Evolutionary conservation across 768 basidiomycete genomes (phyloP).

Genomic region (Cyathus striatus): DNA sequence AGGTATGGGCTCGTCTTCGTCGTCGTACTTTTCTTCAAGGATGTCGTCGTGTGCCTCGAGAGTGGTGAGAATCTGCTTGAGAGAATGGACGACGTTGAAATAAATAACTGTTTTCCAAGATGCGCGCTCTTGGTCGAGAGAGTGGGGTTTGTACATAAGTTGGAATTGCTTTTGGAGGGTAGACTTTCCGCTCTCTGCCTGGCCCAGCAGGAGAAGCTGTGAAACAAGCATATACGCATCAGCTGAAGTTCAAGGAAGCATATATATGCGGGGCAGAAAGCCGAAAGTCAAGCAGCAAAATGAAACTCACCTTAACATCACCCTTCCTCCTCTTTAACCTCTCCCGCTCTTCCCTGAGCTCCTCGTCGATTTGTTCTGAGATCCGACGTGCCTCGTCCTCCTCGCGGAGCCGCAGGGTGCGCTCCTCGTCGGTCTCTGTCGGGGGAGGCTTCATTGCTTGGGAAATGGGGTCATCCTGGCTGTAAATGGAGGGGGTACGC

Average conservation of each 20-base stretch:
- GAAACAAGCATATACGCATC: constrained; percentile 2
- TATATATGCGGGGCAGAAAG: constrained; percentile 5
- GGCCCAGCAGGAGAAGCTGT: constrained; percentile 70
- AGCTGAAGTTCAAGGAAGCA: constrained; percentile 31
- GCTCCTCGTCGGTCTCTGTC: constrained; percentile 63
- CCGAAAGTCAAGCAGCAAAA: neutral
- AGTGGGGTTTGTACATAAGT: constrained; percentile 73
- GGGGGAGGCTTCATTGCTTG: constrained; percentile 60
- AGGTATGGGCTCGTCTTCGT: constrained; percentile 33
- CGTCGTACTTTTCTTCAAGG: too few relatives aligned
- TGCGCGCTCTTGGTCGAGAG: constrained; percentile 61
- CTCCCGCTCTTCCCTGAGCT: constrained; percentile 67
- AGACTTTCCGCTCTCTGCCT: constrained; percentile 76
- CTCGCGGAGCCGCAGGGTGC: constrained; percentile 48
- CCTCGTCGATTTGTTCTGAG: constrained; percentile 81
- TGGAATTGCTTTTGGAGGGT: constrained; percentile 78
- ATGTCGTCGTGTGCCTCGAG: constrained; percentile 59
- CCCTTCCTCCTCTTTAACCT: constrained; percentile 57
- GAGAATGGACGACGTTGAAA: constrained; percentile 69
- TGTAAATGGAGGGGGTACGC: constrained; percentile 69
- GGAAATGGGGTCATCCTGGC: constrained; percentile 73
- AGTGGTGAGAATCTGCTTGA: constrained; percentile 63
- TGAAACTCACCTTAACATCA: constrained; percentile 58
- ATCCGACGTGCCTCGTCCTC: constrained; percentile 74
- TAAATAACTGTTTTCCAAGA: constrained; percentile 75